phyloP scores from a whole-genome alignment of 768 basidiomycete genomes.

The Pisolithus tinctorius region DNA sequence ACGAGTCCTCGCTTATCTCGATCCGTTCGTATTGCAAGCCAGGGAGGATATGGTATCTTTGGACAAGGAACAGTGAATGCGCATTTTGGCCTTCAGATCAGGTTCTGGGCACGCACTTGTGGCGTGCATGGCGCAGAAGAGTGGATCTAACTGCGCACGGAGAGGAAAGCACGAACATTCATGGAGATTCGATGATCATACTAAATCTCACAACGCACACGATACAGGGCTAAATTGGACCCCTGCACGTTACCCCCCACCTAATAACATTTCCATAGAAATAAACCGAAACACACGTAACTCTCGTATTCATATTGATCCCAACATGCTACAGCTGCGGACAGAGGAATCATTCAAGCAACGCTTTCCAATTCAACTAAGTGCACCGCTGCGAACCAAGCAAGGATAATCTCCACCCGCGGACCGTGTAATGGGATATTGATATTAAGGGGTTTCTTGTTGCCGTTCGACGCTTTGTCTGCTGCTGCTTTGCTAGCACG shows the following conservation, averaged over 20 bases:
- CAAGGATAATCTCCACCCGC: conserved; percentile 76
- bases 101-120: conserved; percentile 18
- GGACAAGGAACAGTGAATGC: conserved; percentile 15
- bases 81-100: conserved; percentile 5
- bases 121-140: conserved; percentile 12
- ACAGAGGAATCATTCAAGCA: conserved; percentile 11
- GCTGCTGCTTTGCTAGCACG: conserved; percentile 45
- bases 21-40: conserved; percentile 18
- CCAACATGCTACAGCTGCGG: not conserved
- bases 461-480: conserved; percentile 39
- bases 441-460: conserved; percentile 56
- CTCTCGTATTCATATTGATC: not conserved
- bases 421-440: conserved; percentile 84
- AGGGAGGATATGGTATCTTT: conserved; percentile 12
- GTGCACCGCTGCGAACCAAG: conserved; percentile 81
- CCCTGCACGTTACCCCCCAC: conserved; percentile 1
- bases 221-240: not conserved
- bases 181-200: not conserved
- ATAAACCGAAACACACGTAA: not conserved
- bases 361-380: conserved; percentile 59
- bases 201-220: no score
- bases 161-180: not conserved
- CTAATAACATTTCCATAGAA: not conserved
- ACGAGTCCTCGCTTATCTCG: conserved; percentile 14
- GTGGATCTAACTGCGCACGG: not conserved